phyloP scores from a whole-genome alignment of 768 basidiomycete genomes.

The Clavaria fumosa region DNA sequence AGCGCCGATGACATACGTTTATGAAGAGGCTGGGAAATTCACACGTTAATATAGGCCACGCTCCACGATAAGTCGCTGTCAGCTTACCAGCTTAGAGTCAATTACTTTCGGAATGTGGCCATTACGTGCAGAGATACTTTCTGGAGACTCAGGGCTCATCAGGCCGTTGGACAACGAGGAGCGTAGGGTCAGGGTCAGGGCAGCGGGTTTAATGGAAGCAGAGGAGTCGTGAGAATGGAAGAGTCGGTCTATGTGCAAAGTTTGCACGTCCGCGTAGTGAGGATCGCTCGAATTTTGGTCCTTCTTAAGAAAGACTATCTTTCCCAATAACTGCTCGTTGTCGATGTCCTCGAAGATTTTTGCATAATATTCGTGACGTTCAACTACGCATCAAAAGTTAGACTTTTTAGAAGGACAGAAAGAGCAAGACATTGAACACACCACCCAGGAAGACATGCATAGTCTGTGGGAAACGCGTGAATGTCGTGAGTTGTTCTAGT shows the following conservation, averaged over 20 bases:
- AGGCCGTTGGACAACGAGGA: conserved; percentile 38
- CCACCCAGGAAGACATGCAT: conserved; percentile 60
- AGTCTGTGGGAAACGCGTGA: conserved; percentile 58
- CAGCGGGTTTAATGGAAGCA: conserved; percentile 28
- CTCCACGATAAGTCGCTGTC: too few species aligned
- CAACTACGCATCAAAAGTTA: too few species aligned
- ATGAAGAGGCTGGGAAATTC: conserved; percentile 43
- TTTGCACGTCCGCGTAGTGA: too few species aligned
- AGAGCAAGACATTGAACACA: conserved; percentile 16
- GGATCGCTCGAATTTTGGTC: too few species aligned
- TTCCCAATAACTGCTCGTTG: conserved; percentile 45
- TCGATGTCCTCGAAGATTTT: conserved; percentile 43
- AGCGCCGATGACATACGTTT: conserved; percentile 39
- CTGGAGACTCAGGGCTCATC: conserved; percentile 51
- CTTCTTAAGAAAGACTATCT: conserved; percentile 48
- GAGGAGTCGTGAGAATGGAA: too few species aligned
- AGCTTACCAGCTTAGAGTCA: conserved; percentile 47
- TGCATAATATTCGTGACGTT: conserved; percentile 37
- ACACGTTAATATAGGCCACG: too few species aligned
- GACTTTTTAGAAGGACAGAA: not conserved
- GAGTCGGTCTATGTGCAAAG: too few species aligned
- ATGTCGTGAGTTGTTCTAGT: conserved; percentile 66
- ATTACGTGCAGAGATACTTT: conserved; percentile 22
- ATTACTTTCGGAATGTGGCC: conserved; percentile 29
- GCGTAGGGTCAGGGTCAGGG: conserved; percentile 28